Evolutionary conservation across 768 basidiomycete species (phyloP), one percentile per base, ranked within the genome.

Genomic region (Stropharia rugosoannulata): DNA sequence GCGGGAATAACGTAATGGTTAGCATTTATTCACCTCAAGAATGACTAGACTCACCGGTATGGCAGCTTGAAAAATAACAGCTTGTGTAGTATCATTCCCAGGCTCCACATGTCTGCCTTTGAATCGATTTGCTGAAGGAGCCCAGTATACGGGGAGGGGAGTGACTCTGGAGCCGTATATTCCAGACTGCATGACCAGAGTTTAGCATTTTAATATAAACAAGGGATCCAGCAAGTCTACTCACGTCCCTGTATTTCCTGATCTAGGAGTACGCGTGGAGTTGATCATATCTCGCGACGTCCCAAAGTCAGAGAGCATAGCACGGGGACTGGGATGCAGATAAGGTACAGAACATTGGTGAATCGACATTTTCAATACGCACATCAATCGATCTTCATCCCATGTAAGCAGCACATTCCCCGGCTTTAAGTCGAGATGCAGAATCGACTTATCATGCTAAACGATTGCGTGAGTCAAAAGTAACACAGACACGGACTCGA

Each of bases 11-110:
- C 43, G n/a, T 27, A 8, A 8, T 13, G 7, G 42, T 15, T 37
- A 5, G 41, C 13, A 42, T 13, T 22, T 18, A 22, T 10, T n/a
- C 8, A 29, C 7, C 36, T 25, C 29, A 19, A 16, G 10, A 7
- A 27, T 19, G 6, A 35, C 2, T 49, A 42, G 27, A 54, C 83
- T 51, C 86, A 85, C 52, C 77, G 76, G 65, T 94, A 98, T 0
- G 96, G 95, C 16, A 96, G 71, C 35, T 84, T 83, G 73, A 98
- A 94, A 74, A 97, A 98, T 1, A 96, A 73, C 58, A 98, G 79
- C 64, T 94, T 95, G 75, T 98, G 87, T 15, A 98, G 78, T 54
- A 98, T 92, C 89, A 98, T 94, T 59, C 95, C 95, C 13, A 98
- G 78, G 5, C 92, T 93, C 95, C 96, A 98, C 86, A 97, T 94